Conservation (phyloP, 495 filamentous ascomycete genomes). For the Lasiosphaeria ovina region DNA sequence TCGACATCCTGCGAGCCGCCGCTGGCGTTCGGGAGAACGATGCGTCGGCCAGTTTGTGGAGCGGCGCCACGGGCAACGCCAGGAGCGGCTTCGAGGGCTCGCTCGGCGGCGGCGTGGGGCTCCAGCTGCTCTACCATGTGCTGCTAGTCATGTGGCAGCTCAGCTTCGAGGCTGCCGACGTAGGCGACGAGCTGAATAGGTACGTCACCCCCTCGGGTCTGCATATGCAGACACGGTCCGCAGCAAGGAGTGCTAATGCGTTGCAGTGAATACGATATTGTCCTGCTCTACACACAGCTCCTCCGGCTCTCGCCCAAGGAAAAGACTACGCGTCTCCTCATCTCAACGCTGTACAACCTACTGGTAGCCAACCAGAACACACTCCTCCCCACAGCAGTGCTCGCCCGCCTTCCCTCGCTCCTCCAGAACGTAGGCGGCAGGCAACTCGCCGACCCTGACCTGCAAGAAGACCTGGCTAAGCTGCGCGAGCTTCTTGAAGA, state of each 20-base stretch:
- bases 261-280: slow-evolving; percentile 81
- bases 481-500: slow-evolving; percentile 82
- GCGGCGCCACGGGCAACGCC: slow-evolving; percentile 55
- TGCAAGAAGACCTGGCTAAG: slow-evolving; percentile 77
- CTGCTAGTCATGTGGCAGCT: slow-evolving; percentile 93
- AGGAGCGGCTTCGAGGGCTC: slow-evolving; percentile 59
- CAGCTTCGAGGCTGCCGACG: slow-evolving; percentile 79
- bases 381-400: slow-evolving; percentile 76
- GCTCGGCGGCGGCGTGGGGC: slow-evolving; percentile 75
- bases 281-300: slow-evolving; percentile 85
- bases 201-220: slow-evolving; percentile 7
- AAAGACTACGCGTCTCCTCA: slow-evolving; percentile 89
- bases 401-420: slow-evolving; percentile 77
- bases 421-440: slow-evolving; percentile 77
- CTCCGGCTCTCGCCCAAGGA: slow-evolving; percentile 92
- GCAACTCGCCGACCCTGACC: slow-evolving; percentile 84
- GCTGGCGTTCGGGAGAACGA: slow-evolving; percentile 66
- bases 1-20: slow-evolving; percentile 79
- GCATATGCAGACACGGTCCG: background rate
- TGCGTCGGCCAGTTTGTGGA: slow-evolving; percentile 64
- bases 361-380: slow-evolving; percentile 70
- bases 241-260: background rate
- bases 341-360: slow-evolving; percentile 87
- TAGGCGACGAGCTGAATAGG: slow-evolving; percentile 85
- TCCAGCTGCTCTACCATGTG: slow-evolving; percentile 94